Conservation (phyloP, 345 rosid genomes). For the Eutrema heterophyllum region DNA sequence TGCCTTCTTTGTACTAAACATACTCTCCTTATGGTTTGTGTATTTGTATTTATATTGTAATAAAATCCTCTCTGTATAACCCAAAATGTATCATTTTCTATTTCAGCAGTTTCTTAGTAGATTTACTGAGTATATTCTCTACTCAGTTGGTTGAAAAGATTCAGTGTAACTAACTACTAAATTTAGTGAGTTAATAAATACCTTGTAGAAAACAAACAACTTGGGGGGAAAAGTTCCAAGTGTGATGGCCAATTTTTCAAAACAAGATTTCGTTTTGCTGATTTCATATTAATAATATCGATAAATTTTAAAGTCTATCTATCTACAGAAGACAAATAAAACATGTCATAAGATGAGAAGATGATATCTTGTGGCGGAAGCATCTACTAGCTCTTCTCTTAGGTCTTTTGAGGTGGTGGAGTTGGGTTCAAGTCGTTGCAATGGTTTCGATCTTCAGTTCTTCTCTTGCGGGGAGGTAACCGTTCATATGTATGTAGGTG, state of each 20-base stretch:
- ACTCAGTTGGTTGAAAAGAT: neutral
- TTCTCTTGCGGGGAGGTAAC: too few relatives aligned
- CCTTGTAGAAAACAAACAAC: neutral
- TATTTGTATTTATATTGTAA: slow-evolving; percentile 6
- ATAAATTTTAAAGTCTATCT: neutral
- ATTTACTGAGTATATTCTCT: neutral
- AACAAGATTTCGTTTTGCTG: neutral
- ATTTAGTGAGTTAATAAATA: too few relatives aligned
- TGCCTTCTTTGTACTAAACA: neutral
- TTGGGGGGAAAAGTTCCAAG: too few relatives aligned
- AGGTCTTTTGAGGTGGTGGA: too few relatives aligned
- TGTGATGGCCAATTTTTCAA: too few relatives aligned
- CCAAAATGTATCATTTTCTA: neutral
- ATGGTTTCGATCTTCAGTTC: too few relatives aligned
- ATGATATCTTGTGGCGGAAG: too few relatives aligned
- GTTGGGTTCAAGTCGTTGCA: too few relatives aligned
- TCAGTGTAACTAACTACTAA: neutral
- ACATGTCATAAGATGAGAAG: neutral
- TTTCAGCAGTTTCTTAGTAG: neutral
- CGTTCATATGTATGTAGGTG: too few relatives aligned
- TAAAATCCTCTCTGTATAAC: neutral
- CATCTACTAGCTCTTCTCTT: too few relatives aligned
- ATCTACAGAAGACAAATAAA: neutral
- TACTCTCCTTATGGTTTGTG: neutral
- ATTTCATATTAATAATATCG: neutral